Base-by-base conservation (phyloP, 257 asterid genomes). In the Solanum appendiculatum region DNA sequence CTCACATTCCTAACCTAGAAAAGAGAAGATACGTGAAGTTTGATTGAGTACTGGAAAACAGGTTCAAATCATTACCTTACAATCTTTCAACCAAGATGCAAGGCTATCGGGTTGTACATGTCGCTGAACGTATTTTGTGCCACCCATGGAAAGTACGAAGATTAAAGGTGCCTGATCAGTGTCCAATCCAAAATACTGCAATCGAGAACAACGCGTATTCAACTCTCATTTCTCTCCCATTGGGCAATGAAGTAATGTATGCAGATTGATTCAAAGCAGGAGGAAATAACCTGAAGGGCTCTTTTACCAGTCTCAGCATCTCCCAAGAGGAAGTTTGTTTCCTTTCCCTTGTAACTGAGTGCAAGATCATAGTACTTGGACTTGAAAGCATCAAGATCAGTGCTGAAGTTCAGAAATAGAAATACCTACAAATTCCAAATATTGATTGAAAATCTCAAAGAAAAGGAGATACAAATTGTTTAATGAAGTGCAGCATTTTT, bases 171-270 rank as follows among this genome's bases (percentile, higher is more conserved):
- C 92, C 58, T 94, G 94, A 56, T 94, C 96, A 6, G 18, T 80
- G 86, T 89, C 83, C 27, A 96, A 92, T 75, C 98, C 98, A 82
- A 94, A 96, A 90, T 94, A 95, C 99, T 96, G 95, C 88, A 87
- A 86, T 23, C 83, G 91, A 88, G 36, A 88, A 29, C 42, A 48
- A 40, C 21, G 18, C 37, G 29, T 81, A 66, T 46, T 29, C 39
- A 69, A 4, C 37, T 46, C 27, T 33, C 18, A 33, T 4, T 27
- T 23, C 68, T 29, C 68, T 48, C 68, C 68, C 42, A 48, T 29
- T 29, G 40, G 68, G 44, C 20, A 16, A 81, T 12, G 18, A 46
- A 46, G 64, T 80, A 18, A 46, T 81, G 9, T 48, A 81, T 48
- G 42, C 68, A 48, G 68, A 48, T 80, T 46, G 68, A 81, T 48